A percentile compares a stretch with the other conserved stretches of the same genome.
phyloP scores from a whole-genome alignment of 1,284 basidiomycete species.

The Malassezia brasiliensis region DNA sequence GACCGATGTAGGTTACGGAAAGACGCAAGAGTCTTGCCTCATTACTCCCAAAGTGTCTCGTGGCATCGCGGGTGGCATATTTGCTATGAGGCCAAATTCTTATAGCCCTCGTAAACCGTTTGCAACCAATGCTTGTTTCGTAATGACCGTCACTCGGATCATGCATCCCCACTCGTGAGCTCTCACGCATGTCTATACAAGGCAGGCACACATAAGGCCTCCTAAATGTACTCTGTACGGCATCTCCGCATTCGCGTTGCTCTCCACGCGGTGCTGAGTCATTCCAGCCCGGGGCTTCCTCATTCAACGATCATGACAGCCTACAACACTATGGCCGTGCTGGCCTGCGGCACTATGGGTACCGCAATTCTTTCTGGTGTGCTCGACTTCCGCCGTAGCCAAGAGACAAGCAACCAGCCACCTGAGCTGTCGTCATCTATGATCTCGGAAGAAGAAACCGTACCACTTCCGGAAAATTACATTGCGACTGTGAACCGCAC shows the following conservation, averaged over 20 bases:
- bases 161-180: too few relatives aligned
- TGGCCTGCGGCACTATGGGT: constrained; percentile 89
- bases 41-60: background rate
- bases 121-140: too few relatives aligned
- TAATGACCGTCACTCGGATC: too few relatives aligned
- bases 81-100: background rate
- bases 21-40: constrained; percentile 8
- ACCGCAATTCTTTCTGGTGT: constrained; percentile 87
- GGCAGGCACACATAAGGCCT: too few relatives aligned
- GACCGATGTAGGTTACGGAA: constrained; percentile 14
- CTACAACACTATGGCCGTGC: constrained; percentile 37
- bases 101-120: background rate
- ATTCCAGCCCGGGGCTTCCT: background rate
- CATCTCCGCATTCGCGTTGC: background rate
- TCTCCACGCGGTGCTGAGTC: background rate
- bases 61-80: background rate
- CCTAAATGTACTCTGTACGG: background rate
- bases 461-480: constrained; percentile 64
- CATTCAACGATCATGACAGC: constrained; percentile 12
- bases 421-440: constrained; percentile 1
- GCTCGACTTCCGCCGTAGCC: constrained; percentile 50
- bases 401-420: constrained; percentile 3
- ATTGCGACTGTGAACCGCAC: constrained; percentile 76
- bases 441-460: constrained; percentile 22
- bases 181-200: too few relatives aligned